Evolutionary conservation across 1,139 yeast species (phyloP), one percentile per base, ranked within the genome.

Genomic region (Pneumocystis canis): DNA sequence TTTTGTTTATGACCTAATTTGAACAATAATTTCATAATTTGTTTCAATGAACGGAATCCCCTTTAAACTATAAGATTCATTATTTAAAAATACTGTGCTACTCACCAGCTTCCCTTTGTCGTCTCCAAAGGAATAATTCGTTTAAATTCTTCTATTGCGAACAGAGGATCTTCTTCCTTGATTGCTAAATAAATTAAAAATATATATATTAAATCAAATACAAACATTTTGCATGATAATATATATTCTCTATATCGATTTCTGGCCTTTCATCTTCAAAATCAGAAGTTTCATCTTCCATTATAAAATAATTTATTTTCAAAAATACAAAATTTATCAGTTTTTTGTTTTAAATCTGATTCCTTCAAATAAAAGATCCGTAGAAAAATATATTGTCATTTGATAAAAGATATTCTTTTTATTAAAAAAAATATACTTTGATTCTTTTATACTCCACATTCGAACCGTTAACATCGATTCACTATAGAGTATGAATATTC

Each of bases 21-120:
- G 66, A 79, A 80, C 53, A 76, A 72, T 9, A 84, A 73, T 73
- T 87, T 87, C 61, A 85, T 77, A 53, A 80, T 73, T 70, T 87
- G 95, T 69, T 87, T 87, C 62, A 77, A 73, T 0, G 89, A 78
- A 67, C 83, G 85, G 72, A 85, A 84, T 2, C 80, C 73, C 68
- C 68, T 66, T 25, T 28, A 35, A 39, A 57, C n/a, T 5, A 32
- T 53, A 62, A 33, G 20, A 37, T 33, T 59, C 5, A 30, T 31
- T 4, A 60, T 25, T 2, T 11, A 30, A n/a, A n/a, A 28, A 61
- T 35, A 20, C 9, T 14, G 6, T 18, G 2, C 25, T 18, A 16
- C 25, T 25, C 63, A 71, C 72, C 70, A 64, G 62, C 68, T 69
- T 30, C 68, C 70, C 77, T 81, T 82, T 25, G 56, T 62, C 18